Evolutionary conservation across 768 basidiomycete genomes (phyloP), one percentile per base, ranked within the genome.

Genomic region (Lentinula lateritia): DNA sequence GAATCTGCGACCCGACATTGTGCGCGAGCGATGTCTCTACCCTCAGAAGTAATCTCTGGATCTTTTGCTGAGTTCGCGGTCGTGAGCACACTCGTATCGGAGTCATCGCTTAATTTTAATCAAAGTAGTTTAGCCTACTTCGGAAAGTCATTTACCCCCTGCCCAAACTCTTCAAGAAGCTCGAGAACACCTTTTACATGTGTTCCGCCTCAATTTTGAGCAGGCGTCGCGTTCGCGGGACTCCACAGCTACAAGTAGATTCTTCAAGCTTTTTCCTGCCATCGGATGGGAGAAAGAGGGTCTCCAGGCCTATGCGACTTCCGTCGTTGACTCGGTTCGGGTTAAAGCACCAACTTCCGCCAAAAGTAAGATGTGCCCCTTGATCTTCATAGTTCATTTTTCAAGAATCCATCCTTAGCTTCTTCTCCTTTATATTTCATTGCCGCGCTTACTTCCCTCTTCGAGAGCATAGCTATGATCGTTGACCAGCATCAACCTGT

Each of bases 401-500:
- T 45, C 43, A 62, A n/a, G 43, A 43, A 43, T 41, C 55, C 66
- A 52, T 62, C 48, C 61, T 48, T 71, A 97, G 96, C 92, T 1
- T 94, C 94, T 8, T 96, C 95, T 0, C 90, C 96, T 0, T 74
- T 94, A 32, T 96, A 97, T 75, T 98, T 93, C 70, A 86, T 97
- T 64, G 88, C 93, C 2, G 83, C 88, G 10, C 76, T 99, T 59
- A 98, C 96, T 2, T 88, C 92, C 6, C 82, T 99, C 1, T 95
- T 98, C 66, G 97, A 99, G 75, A 90, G 89, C 60, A 89, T 99
- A 55, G 97, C 95, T 0, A 85, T 93, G 79, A 94, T 99, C 65
- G 88, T 99, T 20, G 94, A 96, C 67, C 97, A 99, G 69, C 97
- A 99, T 70, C 96, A 97, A 66, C 92, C 94, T 2, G 86, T 99